Conservation (phyloP, 1,284 basidiomycete species). For the Trichosporon inkin region DNA sequence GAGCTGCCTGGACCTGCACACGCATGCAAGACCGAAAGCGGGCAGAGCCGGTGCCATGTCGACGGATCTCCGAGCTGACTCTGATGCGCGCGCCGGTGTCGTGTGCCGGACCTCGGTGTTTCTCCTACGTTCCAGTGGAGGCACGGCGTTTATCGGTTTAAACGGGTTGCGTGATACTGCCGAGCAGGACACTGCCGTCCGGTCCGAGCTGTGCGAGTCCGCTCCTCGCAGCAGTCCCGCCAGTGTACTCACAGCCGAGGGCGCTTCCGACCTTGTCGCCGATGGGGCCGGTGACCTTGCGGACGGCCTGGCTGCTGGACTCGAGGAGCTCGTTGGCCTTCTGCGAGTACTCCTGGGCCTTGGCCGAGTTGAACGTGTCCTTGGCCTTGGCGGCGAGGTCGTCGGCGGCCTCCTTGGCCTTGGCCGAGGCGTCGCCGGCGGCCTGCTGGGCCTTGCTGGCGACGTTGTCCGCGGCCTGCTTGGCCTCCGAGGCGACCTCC, state of each 20-base stretch:
- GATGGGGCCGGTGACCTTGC: slow-evolving; percentile 47
- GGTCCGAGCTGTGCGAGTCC: not conserved
- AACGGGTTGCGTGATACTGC: not conserved
- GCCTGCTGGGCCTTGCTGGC: slow-evolving; percentile 11
- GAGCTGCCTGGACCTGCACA: too few relatives aligned
- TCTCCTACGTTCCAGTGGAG: not conserved
- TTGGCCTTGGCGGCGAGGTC: slow-evolving; percentile 13
- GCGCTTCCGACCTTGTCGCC: slow-evolving; percentile 44
- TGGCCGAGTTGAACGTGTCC: slow-evolving; percentile 11
- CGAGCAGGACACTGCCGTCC: not conserved
- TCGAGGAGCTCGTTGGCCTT: slow-evolving; percentile 31
- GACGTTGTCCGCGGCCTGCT: not conserved
- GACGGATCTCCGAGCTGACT: too few relatives aligned
- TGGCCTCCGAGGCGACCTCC: slow-evolving; percentile 28
- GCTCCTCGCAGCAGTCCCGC: not conserved
- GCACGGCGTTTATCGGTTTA: not conserved
- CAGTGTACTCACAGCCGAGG: slow-evolving; percentile 46
- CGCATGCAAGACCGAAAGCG: too few relatives aligned
- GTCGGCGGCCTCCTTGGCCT: slow-evolving; percentile 6
- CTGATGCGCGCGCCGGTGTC: too few relatives aligned
- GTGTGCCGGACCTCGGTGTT: not conserved
- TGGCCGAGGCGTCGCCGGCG: slow-evolving; percentile 11
- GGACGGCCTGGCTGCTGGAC: slow-evolving; percentile 34
- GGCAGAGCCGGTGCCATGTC: too few relatives aligned
- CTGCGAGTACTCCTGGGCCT: slow-evolving; percentile 3